Base-by-base conservation (phyloP, 352 stramenopile genomes). In the Phytophthora sp. region DNA sequence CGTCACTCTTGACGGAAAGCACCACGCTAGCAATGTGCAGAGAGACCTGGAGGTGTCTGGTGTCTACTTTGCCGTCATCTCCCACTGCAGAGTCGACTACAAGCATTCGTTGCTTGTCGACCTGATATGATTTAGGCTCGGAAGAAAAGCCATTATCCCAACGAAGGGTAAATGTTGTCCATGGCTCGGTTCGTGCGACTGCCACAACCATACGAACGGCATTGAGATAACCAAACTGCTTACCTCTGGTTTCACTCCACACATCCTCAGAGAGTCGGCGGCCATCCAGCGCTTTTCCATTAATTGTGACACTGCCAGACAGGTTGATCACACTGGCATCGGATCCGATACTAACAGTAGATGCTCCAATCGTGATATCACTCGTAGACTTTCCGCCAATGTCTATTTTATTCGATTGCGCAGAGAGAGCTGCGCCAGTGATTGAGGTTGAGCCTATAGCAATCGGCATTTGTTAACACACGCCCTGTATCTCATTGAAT, bases 291-390 rank as follows among this genome's bases (percentile, higher is more conserved):
- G 57, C 21, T 46, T 87, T 64, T 6, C 82, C 82, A 54, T 90
- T 92, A 9, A 92, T 24, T 7, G 57, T 85, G 27, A 92, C 56
- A 52, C 78, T 83, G 2, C 82, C 76, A 57, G 43, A 59, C 18
- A 86, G 43, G 39, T 82, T 77, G 17, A 86, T 58, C 31, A 66
- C 52, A 11, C 55, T 64, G 2, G 42, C 21, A 11, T 66, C 46
- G 17, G 76, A 84, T 4, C 76, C 76, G 8, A 84, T 74, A 38
- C 71, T 56, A 13, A 84, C 59, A 23, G 54, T 74, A 10, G 55
- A 30, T 5, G 46, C 51, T 4, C 77, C 77, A 49, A 87, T 59
- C 5, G 58, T 56, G 37, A 87, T 60, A 24, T 69, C 56, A 12
- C 42, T 62, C 0, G 77, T 85, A 10, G 46, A 26, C 21, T 82